Percentiles rank a stretch among this genome's conserved stretches.
Conservation (phyloP, 106 monocot species). For the Amphibolis antarctica region DNA sequence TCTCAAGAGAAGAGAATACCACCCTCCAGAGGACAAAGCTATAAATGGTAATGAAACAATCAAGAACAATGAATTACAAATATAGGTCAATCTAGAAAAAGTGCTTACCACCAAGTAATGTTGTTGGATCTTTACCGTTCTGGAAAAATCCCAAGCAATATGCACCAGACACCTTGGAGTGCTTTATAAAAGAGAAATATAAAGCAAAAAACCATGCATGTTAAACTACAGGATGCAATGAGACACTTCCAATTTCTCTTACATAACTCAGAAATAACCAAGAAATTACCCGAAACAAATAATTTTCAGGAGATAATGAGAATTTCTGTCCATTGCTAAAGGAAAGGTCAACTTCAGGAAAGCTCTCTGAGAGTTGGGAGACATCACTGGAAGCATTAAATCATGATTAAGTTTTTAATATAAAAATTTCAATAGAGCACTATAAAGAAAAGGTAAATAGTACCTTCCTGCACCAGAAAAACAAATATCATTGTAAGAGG, state of each 20-base stretch:
- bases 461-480: conserved; percentile 93
- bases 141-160: conserved; percentile 95
- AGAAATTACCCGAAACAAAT: conserved; percentile 74
- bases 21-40: too few relatives aligned
- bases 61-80: too few relatives aligned
- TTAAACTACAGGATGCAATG: neutral
- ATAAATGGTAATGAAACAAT: neutral
- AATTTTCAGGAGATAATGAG: conserved; percentile 87
- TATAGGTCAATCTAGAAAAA: neutral
- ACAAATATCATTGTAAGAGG: conserved; percentile 87
- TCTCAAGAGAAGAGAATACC: too few relatives aligned
- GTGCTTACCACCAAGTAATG: conserved; percentile 76
- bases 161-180: conserved; percentile 83
- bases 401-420: neutral
- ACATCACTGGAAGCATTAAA: conserved; percentile 37
- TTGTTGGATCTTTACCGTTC: conserved; percentile 88
- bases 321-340: conserved; percentile 78
- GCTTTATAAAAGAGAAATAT: conserved; percentile 35
- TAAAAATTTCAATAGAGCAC: neutral
- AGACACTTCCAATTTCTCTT: neutral
- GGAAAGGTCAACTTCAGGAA: conserved; percentile 86
- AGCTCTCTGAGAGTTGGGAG: conserved; percentile 46
- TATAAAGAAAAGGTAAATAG: neutral
- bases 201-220: neutral
- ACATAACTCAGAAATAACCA: neutral